phyloP scores from a whole-genome alignment of 495 filamentous ascomycete species.

The Achaetomiella virescens region DNA sequence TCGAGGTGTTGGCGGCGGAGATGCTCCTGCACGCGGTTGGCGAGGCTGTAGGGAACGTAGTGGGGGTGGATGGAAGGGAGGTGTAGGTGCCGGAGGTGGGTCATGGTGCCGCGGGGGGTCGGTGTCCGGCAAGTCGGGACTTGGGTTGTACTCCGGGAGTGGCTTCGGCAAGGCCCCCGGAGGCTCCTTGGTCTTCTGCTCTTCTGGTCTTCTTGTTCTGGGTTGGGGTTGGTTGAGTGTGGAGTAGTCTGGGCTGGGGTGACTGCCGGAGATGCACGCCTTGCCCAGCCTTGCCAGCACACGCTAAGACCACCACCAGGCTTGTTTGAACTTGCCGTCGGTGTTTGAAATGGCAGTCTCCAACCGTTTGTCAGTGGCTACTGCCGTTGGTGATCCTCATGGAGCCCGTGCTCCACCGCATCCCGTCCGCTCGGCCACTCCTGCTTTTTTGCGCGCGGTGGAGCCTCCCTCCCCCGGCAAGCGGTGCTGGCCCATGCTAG shows the following conservation, averaged over 20 bases:
- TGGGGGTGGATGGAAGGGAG: constrained; percentile 43
- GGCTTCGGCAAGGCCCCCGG: background rate
- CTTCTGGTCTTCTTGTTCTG: too few relatives aligned
- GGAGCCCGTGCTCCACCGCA: background rate
- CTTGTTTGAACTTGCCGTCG: too few relatives aligned
- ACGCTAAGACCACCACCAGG: too few relatives aligned
- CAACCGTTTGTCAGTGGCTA: background rate
- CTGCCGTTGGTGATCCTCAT: background rate
- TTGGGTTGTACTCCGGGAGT: background rate
- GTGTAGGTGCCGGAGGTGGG: constrained; percentile 60
- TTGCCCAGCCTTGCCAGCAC: background rate
- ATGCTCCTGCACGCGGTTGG: constrained; percentile 37
- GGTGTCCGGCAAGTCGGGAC: background rate
- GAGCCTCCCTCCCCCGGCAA: background rate
- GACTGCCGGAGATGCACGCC: constrained; percentile 1
- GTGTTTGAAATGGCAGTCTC: background rate
- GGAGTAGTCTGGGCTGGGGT: background rate
- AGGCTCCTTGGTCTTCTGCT: too few relatives aligned
- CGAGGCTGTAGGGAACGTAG: constrained; percentile 35
- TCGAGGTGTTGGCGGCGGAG: constrained; percentile 29
- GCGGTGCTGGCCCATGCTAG: background rate
- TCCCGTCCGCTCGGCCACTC: background rate
- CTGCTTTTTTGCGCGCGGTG: constrained; percentile 14
- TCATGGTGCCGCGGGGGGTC: background rate
- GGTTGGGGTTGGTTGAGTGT: background rate